These are phyloP conservation scores for Phlebopus sp. DNA, from an alignment of 1,284 basidiomycete genomes.

Conservation along the genomic window DNA sequence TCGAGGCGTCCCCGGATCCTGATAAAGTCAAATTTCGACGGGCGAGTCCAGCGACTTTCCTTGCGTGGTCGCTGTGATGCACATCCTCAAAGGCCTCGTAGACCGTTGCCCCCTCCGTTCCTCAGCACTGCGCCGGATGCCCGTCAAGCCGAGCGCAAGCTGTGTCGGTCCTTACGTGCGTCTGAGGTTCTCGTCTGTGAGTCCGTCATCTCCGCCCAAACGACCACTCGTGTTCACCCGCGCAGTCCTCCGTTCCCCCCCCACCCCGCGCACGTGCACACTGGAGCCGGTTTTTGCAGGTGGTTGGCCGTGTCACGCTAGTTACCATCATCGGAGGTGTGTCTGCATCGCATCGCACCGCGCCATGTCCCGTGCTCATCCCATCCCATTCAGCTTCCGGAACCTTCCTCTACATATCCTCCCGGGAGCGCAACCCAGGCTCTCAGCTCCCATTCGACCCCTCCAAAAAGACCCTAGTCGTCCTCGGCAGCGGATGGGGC, in stretches of 20 bases:
- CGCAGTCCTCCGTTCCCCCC: not conserved
- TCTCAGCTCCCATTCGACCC: conserved; percentile 86
- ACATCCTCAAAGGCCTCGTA: not conserved
- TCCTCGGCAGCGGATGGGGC: conserved; percentile 96
- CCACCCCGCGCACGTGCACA: conserved; percentile 20
- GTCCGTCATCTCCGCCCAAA: not conserved
- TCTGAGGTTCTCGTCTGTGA: not conserved
- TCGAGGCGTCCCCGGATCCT: too few species aligned
- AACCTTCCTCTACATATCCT: conserved; percentile 74
- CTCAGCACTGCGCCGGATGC: conserved; percentile 5
- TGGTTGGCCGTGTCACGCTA: conserved; percentile 70
- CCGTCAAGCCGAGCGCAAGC: not conserved
- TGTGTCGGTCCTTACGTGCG: conserved; percentile 3
- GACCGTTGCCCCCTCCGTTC: too few species aligned
- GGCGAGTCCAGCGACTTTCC: too few species aligned
- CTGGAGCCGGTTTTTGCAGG: conserved; percentile 64
- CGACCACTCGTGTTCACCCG: conserved; percentile 5
- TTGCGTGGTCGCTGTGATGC: not conserved
- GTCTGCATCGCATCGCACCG: not conserved
- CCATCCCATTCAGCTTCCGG: conserved; percentile 55
- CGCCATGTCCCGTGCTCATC: conserved; percentile 62
- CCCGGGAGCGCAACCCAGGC: conserved; percentile 77
- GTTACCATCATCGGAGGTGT: conserved; percentile 55
- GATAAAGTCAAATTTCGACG: too few species aligned
- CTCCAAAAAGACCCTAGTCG: conserved; percentile 88